phyloP scores from a whole-genome alignment of 2,329 filamentous ascomycete species.

The Cyanodermella asteris region DNA sequence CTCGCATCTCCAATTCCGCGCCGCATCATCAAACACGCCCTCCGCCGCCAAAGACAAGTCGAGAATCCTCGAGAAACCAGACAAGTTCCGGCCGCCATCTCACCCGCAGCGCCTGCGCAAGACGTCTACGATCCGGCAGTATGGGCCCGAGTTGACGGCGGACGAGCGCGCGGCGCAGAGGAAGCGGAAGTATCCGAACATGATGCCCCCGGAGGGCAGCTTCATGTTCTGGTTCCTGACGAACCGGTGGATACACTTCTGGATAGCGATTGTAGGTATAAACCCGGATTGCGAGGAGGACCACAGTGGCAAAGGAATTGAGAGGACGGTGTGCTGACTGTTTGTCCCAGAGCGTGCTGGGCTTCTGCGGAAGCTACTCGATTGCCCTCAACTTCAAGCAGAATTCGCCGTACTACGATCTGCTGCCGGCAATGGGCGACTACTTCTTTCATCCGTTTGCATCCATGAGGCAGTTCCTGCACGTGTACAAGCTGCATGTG shows the following conservation, averaged over 20 bases:
- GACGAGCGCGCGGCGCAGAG: slow-evolving; percentile 45
- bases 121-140: slow-evolving; percentile 38
- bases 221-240: slow-evolving; percentile 72
- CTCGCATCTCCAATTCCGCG: slow-evolving; percentile 1
- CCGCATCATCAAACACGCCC: too few relatives aligned
- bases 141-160: slow-evolving; percentile 48
- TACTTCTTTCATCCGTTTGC: slow-evolving; percentile 47
- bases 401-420: slow-evolving; percentile 57
- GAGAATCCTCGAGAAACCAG: slow-evolving; percentile 62
- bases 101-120: slow-evolving; percentile 51
- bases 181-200: slow-evolving; percentile 58
- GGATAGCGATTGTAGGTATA: slow-evolving; percentile 54
- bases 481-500: slow-evolving; percentile 58
- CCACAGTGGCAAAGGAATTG: slow-evolving; percentile 1
- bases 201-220: slow-evolving; percentile 67
- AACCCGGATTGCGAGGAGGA: not conserved
- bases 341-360: slow-evolving; percentile 37
- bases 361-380: slow-evolving; percentile 47
- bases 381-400: slow-evolving; percentile 58
- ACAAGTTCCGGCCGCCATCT: slow-evolving; percentile 79
- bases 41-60: slow-evolving; percentile 26
- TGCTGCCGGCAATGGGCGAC: slow-evolving; percentile 50
- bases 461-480: slow-evolving; percentile 41
- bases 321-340: not conserved
- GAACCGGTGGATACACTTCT: slow-evolving; percentile 52